Evolutionary conservation across 768 basidiomycete species (phyloP), one percentile per base, ranked within the genome.

Genomic region (Panellus pusillus): DNA sequence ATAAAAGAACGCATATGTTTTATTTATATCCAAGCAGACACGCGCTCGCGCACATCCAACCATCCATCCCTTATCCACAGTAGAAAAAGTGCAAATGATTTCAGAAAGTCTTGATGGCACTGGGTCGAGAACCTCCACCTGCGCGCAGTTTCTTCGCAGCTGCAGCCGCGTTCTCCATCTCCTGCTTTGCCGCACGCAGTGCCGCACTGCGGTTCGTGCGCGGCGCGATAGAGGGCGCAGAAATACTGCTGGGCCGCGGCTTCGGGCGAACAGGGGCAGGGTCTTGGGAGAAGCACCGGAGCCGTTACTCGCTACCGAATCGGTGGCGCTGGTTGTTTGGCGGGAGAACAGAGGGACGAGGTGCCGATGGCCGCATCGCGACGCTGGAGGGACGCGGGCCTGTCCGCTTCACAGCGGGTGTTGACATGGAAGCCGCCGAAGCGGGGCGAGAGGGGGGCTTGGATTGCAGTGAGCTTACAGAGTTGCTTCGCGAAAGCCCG

Each of bases 181-280:
- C 86, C 71, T 81, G 75, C 73, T 91, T 91, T 56, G 84, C 86
- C 11, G 76, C 81, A 19, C 90, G 77, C 49, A 93, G 66, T 6
- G 81, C 70, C 2, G 91, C 89, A 61, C 86, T 91, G 67, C 79
- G 83, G 68, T 93, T 93, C 56, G 75, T 80, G 49, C 87, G 76
- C 8, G 91, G 91, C 9, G 69, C 67, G 54, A 91, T 88, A 4
- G 77, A 74, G 1, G 91, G 89, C 1, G 77, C 74, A 46, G 71
- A 72, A 40, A 81, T 65, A 61, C 84, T 86, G 64, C 80, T 81
- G 3, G 78, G 82, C 17, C 85, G 83, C 4, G 80, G 78, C 42
- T 73, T 71, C 1, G 73, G 70, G 44, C 72, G 76, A 8, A 55
- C 56, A 13, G 63, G 61, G 5, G 55, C 61, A 13, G 57, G 54